These are phyloP conservation scores for Fusarium albidum DNA, from an alignment of 2,329 filamentous ascomycete species.

Conservation along the genomic window DNA sequence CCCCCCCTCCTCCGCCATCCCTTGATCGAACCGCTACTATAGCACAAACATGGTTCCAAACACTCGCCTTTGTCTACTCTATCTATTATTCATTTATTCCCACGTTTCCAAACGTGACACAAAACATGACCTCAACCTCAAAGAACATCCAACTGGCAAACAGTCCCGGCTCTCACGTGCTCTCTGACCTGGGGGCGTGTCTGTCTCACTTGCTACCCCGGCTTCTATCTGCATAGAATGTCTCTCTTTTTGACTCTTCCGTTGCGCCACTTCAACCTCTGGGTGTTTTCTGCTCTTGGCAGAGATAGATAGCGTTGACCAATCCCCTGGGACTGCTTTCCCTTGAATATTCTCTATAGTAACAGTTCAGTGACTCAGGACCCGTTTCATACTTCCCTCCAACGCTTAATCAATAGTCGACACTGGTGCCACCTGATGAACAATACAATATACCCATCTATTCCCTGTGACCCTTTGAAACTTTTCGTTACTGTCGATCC, in stretches of 20 bases:
- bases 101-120: conserved; percentile 2
- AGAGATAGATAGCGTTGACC: conserved; percentile 10
- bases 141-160: too few species aligned
- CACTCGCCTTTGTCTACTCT: conserved; percentile 6
- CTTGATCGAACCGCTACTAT: too few species aligned
- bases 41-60: too few species aligned
- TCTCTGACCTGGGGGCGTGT: background rate
- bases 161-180: conserved; percentile 5
- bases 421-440: conserved; percentile 15
- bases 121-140: conserved; percentile 9
- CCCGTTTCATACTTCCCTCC: conserved; percentile 2
- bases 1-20: too few species aligned
- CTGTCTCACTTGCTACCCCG: conserved; percentile 30
- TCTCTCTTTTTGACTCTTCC: conserved; percentile 23
- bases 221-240: conserved; percentile 11
- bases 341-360: background rate
- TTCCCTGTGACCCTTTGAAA: background rate
- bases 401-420: background rate
- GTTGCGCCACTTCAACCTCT: conserved; percentile 17
- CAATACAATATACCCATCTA: conserved; percentile 21
- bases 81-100: background rate
- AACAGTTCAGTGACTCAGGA: conserved; percentile 4
- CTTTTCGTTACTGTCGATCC: conserved; percentile 8
- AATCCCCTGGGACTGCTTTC: conserved; percentile 8
- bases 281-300: conserved; percentile 12